These are phyloP conservation scores for Salix caprea DNA, from an alignment of 345 rosid genomes.

Conservation along the genomic window DNA sequence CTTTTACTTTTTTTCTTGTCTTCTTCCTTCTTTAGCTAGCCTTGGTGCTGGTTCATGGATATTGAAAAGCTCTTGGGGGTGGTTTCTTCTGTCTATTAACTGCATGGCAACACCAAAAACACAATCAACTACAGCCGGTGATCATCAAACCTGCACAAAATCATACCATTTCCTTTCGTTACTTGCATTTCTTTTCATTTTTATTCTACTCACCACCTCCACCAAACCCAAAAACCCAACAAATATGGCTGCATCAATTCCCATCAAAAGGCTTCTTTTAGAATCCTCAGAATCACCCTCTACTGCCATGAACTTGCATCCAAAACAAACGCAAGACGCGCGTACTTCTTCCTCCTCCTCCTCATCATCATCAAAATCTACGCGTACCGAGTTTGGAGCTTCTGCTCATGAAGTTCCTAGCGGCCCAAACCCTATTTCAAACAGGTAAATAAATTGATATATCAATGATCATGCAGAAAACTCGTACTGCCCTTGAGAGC, in stretches of 20 bases:
- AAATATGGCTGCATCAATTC: constrained; percentile 10
- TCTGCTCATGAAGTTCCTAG: constrained; percentile 79
- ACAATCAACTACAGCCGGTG: constrained; percentile 10
- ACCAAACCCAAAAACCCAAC: constrained; percentile 14
- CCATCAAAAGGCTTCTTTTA: constrained; percentile 46
- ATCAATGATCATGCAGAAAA: not conserved
- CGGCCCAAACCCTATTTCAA: constrained; percentile 89
- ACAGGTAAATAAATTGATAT: constrained; percentile 32
- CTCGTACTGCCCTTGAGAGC: not conserved
- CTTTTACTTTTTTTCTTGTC: constrained; percentile 3
- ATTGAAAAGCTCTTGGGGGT: constrained; percentile 90
- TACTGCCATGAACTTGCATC: constrained; percentile 37
- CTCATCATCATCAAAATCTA: constrained; percentile 6
- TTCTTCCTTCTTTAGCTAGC: constrained; percentile 19
- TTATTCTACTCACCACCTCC: constrained; percentile 31
- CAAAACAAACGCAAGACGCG: constrained; percentile 21
- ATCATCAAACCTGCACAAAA: constrained; percentile 28
- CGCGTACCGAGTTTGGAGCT: constrained; percentile 40
- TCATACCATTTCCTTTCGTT: constrained; percentile 32
- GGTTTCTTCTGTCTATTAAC: constrained; percentile 47
- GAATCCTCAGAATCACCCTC: constrained; percentile 33
- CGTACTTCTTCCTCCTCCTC: constrained; percentile 20
- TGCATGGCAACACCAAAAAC: constrained; percentile 73
- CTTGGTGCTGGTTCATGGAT: constrained; percentile 89
- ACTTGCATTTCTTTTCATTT: constrained; percentile 36